phyloP scores from a whole-genome alignment of 257 asterid genomes.

The Solanum tarapatanum region DNA sequence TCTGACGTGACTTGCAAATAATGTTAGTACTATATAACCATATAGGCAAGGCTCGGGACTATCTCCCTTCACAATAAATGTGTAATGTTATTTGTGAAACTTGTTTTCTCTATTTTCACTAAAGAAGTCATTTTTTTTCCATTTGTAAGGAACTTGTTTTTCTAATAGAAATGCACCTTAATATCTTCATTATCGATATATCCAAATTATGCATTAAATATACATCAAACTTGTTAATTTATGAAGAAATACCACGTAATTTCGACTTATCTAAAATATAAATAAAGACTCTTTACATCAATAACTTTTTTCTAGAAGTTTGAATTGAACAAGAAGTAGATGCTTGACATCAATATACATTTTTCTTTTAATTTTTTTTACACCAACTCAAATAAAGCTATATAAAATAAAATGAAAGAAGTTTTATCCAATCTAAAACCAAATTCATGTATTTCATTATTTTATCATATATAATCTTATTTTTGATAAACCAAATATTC shows the following conservation, averaged over 20 bases:
- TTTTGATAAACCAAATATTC: no score
- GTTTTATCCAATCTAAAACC: not conserved
- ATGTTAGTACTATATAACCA: not conserved
- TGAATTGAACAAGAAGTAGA: no score
- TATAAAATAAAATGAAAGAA: not conserved
- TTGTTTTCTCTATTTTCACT: not conserved
- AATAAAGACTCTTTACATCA: not conserved
- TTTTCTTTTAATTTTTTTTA: no score
- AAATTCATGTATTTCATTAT: not conserved
- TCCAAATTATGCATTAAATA: not conserved
- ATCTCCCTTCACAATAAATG: not conserved
- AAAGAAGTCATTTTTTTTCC: no score
- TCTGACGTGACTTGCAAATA: not conserved
- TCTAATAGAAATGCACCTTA: not conserved
- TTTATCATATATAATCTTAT: not conserved
- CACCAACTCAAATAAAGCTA: no score
- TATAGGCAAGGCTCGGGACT: accelerated
- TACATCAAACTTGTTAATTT: not conserved
- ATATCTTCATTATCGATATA: not conserved
- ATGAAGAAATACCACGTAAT: not conserved
- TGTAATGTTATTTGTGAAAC: not conserved
- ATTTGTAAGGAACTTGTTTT: not conserved
- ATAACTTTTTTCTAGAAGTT: not conserved
- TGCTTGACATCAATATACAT: not conserved
- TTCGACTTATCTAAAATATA: not conserved